Evolutionary conservation across 202 grass and related monocot species (phyloP), one percentile per base, ranked within the genome.

Genomic region (Eragrostis tef): DNA sequence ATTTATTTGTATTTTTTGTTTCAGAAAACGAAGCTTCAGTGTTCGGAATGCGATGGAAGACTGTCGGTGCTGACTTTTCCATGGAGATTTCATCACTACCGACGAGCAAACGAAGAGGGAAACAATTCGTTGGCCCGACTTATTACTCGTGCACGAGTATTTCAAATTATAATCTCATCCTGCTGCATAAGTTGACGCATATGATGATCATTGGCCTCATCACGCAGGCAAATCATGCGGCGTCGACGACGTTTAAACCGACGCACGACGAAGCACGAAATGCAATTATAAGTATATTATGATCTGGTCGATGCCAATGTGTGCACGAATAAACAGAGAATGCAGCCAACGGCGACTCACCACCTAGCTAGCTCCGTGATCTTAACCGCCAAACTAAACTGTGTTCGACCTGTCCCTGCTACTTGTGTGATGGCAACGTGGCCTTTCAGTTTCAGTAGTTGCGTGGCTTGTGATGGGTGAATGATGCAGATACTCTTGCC

Each of bases 371-470:
- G 62, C 73, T 22, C 20, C 20, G 52, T 74, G 75, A 84, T 59
- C 61, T 42, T 53, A 74, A 84, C 86, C 9, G 68, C 31, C 51
- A 79, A 84, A 49, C 75, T 79, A 88, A 88, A 42, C 51, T 58
- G 15, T 46, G 46, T 11, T 64, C 26, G 62, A 64, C 24, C 58
- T 61, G 58, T 64, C 62, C 60, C 11, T 15, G 5, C 14, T 9
- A 36, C 2, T 31, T 3, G 15, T 63, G 5, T 29, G 59, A 26
- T 63, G 20, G 5, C 6, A 7, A 13, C 66, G 43, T 50, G 58
- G 25, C 27, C 69, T 73, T 73, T 64, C 57, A 52, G 57, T 27
- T 73, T 51, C 69, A 31, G 10, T 8, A 7, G 54, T 6, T 59
- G 53, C 34, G 34, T 71, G 67, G 9, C 4, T 48, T 81, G 52